phyloP scores from a whole-genome alignment of 164 flowering plant genomes.

The Chloranthus sessilifolius region DNA sequence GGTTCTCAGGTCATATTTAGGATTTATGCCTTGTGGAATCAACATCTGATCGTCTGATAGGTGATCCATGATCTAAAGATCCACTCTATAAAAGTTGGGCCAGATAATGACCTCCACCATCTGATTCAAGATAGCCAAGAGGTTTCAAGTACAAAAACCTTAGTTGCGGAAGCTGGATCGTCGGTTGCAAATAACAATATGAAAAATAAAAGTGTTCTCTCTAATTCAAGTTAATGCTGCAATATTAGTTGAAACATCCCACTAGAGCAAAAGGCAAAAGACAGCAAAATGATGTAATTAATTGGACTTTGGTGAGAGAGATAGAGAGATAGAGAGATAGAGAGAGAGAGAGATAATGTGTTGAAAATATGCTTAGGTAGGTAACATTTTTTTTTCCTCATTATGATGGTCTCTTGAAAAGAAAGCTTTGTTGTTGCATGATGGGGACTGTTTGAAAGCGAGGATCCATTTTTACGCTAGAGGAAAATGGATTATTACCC shows the following conservation, averaged over 20 bases:
- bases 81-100: too few species aligned
- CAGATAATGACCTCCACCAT: too few species aligned
- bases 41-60: too few species aligned
- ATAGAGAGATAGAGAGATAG: conserved; percentile 21
- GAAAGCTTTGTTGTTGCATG: conserved; percentile 46
- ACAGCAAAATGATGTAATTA: conserved; percentile 11
- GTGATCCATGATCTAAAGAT: too few species aligned
- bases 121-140: too few species aligned
- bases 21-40: too few species aligned
- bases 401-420: conserved; percentile 41
- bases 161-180: too few species aligned
- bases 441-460: conserved; percentile 21
- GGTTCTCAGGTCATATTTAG: too few species aligned
- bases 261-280: conserved; percentile 9
- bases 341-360: conserved; percentile 31
- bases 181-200: conserved; percentile 1
- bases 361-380: conserved; percentile 25
- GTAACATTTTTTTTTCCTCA: conserved; percentile 30
- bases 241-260: conserved; percentile 21
- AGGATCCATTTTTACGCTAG: neutral
- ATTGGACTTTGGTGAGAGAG: conserved; percentile 11
- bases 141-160: too few species aligned
- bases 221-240: conserved; percentile 24
- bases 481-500: too few species aligned
- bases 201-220: conserved; percentile 10